A percentile compares a stretch with the other conserved stretches of the same genome.
Evolutionary conservation across 139 green algal genomes (phyloP).

Genomic region (Astrephomene gubernaculifera): DNA sequence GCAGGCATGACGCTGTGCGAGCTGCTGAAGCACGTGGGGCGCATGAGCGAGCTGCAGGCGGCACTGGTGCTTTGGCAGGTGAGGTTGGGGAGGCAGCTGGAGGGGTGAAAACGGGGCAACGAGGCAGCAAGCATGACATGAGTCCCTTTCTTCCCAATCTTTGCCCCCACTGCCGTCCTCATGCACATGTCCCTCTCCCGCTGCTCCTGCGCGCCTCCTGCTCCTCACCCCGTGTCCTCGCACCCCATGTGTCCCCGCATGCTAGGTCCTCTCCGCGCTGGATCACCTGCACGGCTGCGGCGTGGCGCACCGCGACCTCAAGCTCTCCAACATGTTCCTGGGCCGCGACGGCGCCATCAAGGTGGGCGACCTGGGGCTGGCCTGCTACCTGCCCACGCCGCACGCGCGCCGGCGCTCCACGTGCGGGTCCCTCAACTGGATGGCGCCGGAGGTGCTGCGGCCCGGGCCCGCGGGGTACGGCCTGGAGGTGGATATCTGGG

Average conservation of each 20-base stretch:
- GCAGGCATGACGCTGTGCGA: constrained; percentile 35
- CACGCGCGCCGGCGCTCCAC: constrained; percentile 8
- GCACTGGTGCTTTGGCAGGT: constrained; percentile 36
- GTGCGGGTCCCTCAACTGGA: constrained; percentile 41
- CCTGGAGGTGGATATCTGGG: constrained; percentile 35
- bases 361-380: constrained; percentile 36
- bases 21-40: constrained; percentile 22
- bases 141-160: background rate
- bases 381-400: constrained; percentile 14
- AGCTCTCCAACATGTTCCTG: constrained; percentile 40
- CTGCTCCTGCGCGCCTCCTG: background rate
- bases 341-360: constrained; percentile 30
- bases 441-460: constrained; percentile 38
- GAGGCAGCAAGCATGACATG: too few species aligned
- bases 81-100: background rate
- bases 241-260: background rate
- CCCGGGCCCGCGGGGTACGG: background rate
- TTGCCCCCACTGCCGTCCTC: background rate
- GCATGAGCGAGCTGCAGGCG: constrained; percentile 34
- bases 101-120: background rate
- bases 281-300: constrained; percentile 34
- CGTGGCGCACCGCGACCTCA: constrained; percentile 38
- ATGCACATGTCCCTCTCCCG: background rate
- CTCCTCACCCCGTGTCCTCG: background rate
- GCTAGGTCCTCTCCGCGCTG: constrained; percentile 26